phyloP scores from a whole-genome alignment of 2,329 filamentous ascomycete genomes.

The Botryotinia convoluta region DNA sequence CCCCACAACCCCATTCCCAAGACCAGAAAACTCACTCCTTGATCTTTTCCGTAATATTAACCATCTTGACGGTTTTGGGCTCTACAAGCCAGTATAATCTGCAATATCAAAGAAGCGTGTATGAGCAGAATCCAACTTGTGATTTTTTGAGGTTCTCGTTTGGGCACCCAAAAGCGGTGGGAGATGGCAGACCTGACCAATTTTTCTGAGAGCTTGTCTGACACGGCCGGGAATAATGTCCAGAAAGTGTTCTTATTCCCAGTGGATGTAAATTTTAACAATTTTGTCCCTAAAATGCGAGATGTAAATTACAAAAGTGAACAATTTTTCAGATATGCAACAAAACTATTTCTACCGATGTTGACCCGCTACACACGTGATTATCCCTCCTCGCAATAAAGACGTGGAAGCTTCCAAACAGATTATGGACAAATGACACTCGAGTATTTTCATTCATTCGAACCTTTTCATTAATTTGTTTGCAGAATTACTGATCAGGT shows the following conservation, averaged over 20 bases:
- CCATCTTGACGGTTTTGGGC: slow-evolving; percentile 61
- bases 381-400: not conserved
- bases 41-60: slow-evolving; percentile 99
- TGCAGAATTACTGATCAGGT: not conserved
- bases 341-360: not conserved
- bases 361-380: not conserved
- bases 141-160: slow-evolving; percentile 11
- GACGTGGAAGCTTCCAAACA: not conserved
- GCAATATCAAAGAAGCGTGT: not conserved
- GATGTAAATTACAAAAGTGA: not conserved
- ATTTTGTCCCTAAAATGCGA: not conserved
- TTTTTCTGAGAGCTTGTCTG: not conserved
- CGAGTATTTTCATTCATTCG: not conserved
- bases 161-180: slow-evolving; percentile 1
- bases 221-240: not conserved
- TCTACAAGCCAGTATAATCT: not conserved
- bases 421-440: not conserved
- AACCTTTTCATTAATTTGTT: not conserved
- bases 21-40: slow-evolving; percentile 72
- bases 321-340: not conserved
- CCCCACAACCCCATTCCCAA: not conserved
- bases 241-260: not conserved
- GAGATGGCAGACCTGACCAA: not conserved
- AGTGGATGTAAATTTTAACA: not conserved
- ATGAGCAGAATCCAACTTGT: not conserved